Base-by-base conservation (phyloP, 176 grass and related monocot species). In the Zoysia pacifica region DNA sequence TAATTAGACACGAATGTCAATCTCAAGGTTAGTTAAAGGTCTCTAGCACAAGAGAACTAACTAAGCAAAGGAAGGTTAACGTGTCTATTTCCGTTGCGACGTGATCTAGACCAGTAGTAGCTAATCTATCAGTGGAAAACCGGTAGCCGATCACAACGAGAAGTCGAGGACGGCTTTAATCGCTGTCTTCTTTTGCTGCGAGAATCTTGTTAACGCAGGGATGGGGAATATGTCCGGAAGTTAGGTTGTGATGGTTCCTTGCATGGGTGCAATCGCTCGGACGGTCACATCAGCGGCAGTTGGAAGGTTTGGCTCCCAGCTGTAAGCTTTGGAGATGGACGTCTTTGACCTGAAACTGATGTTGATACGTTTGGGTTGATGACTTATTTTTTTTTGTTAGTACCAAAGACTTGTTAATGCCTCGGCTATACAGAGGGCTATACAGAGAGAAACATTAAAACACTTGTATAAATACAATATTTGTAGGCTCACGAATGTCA, bases 131-230 rank as follows among this genome's bases (percentile, higher is more conserved):
- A 16, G 51, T 16, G 70, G 13, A 53, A 51, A 53, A 16, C 48
- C 48, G 12, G 48, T 72, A 40, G 48, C 36, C 20, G 6, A 52
- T 72, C 69, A 50, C 12, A 40, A 54, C 6, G 35, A 41, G 2
- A 18, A 28, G 28, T 28, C 28, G 28, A 28, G 28, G 28, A 67
- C 64, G 5, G 40, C 64, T 43, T 44, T 53, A 54, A 16, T 72
- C 9, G 14, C 13, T 72, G 35, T 54, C 70, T 72, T 53, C 35
- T 54, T 55, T 73, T 73, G 36, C 48, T 53, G 49, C 14, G 37
- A 42, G 50, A 73, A 73, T 73, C 70, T 42, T 56, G 70, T 73
- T 73, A 73, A 13, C 55, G 51, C 70, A 55, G 70, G 36, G 54
- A 8, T 42, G 14, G 46, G 41, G 70, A 15, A 55, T 73, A 55